Evolutionary conservation across 148 eudicot genomes (phyloP).

Genomic region (Chenopodium quinoa): DNA sequence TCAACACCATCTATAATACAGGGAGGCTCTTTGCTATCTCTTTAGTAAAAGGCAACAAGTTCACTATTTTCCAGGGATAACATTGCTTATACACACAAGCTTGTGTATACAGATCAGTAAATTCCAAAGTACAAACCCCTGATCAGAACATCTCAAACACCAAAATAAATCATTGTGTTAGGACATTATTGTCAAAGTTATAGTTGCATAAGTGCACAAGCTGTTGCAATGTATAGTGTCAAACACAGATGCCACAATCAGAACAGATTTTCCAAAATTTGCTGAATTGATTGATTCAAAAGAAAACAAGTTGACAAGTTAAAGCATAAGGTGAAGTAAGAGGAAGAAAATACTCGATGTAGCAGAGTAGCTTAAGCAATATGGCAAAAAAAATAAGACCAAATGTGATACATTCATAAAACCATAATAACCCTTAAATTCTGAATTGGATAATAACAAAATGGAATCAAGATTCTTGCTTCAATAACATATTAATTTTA

Average conservation of each 20-base stretch:
- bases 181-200: neutral
- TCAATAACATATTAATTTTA: neutral
- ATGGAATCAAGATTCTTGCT: conserved; percentile 1
- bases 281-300: neutral
- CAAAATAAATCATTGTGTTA: neutral
- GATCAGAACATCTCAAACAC: neutral
- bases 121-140: neutral
- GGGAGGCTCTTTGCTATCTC: neutral
- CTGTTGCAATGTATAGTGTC: neutral
- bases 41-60: neutral
- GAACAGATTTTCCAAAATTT: neutral
- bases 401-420: neutral
- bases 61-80: neutral
- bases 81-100: neutral
- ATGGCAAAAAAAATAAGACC: neutral
- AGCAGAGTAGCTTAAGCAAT: neutral
- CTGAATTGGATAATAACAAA: neutral
- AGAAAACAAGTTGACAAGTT: neutral
- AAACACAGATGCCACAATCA: neutral
- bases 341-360: neutral
- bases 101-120: neutral
- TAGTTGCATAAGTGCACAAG: neutral
- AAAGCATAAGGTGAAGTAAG: neutral
- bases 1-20: neutral
- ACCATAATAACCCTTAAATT: neutral